Percentiles rank a stretch among this genome's conserved stretches.
These are phyloP conservation scores for Globisporangium emineosum DNA, from an alignment of 352 stramenopile species.

Conservation along the genomic window DNA sequence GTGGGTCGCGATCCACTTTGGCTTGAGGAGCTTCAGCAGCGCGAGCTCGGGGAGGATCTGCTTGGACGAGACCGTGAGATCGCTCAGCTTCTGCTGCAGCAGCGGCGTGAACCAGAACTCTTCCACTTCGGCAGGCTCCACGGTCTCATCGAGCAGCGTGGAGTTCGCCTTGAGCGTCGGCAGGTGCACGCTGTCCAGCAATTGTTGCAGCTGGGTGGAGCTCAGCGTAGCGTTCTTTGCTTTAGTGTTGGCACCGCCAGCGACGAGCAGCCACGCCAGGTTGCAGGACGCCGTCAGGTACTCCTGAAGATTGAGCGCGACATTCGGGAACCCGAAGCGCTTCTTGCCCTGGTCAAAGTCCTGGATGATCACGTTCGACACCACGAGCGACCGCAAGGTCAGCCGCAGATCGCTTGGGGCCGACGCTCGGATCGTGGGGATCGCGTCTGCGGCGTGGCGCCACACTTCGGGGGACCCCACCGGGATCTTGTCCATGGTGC, in stretches of 20 bases:
- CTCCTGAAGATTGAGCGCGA: not conserved
- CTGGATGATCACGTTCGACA: constrained; percentile 1
- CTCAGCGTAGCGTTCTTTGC: not conserved
- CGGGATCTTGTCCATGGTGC: constrained; percentile 5
- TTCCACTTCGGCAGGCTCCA: not conserved
- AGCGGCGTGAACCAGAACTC: constrained; percentile 2
- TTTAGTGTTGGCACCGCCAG: not conserved
- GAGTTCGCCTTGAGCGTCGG: not conserved
- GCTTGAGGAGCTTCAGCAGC: not conserved
- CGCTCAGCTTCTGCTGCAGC: not conserved
- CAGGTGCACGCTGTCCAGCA: not conserved
- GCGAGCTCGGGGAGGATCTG: not conserved
- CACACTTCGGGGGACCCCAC: not conserved
- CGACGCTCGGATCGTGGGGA: not conserved
- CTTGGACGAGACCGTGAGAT: not conserved
- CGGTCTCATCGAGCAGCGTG: not conserved
- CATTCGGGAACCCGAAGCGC: not conserved
- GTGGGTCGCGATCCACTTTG: not conserved
- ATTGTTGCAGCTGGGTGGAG: not conserved
- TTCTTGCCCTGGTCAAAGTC: constrained; percentile 8
- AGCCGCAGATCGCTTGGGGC: not conserved
- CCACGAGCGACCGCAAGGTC: not conserved
- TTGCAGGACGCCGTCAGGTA: not conserved
- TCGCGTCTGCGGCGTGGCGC: not conserved
- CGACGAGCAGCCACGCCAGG: constrained; percentile 2